Evolutionary conservation across 306 rosid species (phyloP).

Genomic region (Quercus alba): DNA sequence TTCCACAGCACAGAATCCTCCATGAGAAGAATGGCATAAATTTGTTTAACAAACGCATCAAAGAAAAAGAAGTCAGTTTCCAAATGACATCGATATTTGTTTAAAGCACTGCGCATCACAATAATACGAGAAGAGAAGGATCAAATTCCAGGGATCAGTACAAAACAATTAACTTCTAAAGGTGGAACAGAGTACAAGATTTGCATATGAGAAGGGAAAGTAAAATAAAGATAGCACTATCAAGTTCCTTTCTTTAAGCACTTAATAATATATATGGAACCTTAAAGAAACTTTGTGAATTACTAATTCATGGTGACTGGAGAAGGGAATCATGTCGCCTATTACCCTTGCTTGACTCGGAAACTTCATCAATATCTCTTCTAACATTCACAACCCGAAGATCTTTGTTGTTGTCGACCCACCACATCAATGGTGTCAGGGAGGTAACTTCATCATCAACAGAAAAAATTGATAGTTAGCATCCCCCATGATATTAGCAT

Average conservation of each 20-base stretch:
- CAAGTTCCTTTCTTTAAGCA: not conserved
- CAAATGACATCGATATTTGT: not conserved
- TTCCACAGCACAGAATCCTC: not conserved
- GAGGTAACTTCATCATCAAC: conserved; percentile 38
- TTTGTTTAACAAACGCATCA: not conserved
- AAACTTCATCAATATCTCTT: not conserved
- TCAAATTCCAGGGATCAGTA: not conserved
- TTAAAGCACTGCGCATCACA: not conserved
- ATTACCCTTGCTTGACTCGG: not conserved
- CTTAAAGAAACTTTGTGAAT: not conserved
- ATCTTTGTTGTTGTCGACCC: conserved; percentile 53
- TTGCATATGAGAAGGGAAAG: not conserved
- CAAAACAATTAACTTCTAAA: not conserved
- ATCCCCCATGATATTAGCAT: not conserved
- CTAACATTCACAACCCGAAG: conserved; percentile 60
- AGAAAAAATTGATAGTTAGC: not conserved
- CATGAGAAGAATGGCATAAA: not conserved
- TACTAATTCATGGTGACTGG: not conserved
- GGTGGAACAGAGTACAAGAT: not conserved
- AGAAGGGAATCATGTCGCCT: not conserved
- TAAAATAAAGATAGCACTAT: not conserved
- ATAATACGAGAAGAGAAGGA: not conserved
- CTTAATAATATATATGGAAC: not conserved
- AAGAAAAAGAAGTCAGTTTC: not conserved
- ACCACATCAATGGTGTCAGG: conserved; percentile 58